phyloP scores from a whole-genome alignment of 306 rosid species.

The barrel medic (Medicago truncatula) region MtrunA17r5.0-ANR NC_053042.1:2600001-2600500 shows the following conservation, averaged over 20 bases:
- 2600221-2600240: slow-evolving; percentile 89
- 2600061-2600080: slow-evolving; percentile 23
- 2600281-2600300: slow-evolving; percentile 69
- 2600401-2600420: slow-evolving; percentile 70
- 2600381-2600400: slow-evolving; percentile 81
- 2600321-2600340: slow-evolving; percentile 71
- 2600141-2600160: slow-evolving; percentile 60
- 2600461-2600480: slow-evolving; percentile 69
- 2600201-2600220: slow-evolving; percentile 58
- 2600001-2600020: slow-evolving; percentile 13
- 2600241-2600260: slow-evolving; percentile 82
- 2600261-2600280: slow-evolving; percentile 80
- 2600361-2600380: slow-evolving; percentile 79
- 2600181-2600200: slow-evolving; percentile 56
- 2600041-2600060: slow-evolving; percentile 25
- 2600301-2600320: slow-evolving; percentile 87
- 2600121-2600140: slow-evolving; percentile 68
- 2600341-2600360: slow-evolving; percentile 63
- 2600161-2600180: slow-evolving; percentile 64
- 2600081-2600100: slow-evolving; percentile 3
- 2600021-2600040: slow-evolving; percentile 17
- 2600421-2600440: slow-evolving; percentile 75
- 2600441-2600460: slow-evolving; percentile 79
- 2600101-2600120: slow-evolving; percentile 38
- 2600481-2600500: slow-evolving; percentile 85